Percentiles rank a stretch among this genome's conserved stretches.
Conservation (phyloP, 495 filamentous ascomycete genomes). For the Annulohypoxylon stygium region DNA sequence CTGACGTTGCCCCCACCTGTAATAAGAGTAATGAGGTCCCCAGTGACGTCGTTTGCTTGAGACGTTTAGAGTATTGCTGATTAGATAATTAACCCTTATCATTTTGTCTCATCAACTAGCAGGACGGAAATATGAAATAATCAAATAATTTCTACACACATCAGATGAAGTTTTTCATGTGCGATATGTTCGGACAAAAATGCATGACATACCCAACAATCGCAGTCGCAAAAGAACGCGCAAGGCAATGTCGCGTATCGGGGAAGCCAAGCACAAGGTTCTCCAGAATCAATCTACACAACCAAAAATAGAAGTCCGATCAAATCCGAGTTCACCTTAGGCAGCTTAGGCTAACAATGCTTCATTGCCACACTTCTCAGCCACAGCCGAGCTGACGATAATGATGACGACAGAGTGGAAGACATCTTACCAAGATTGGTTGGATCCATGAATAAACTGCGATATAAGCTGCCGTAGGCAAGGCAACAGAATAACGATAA, state of each 20-base stretch:
- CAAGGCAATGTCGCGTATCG: conserved; percentile 31
- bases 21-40: conserved; percentile 22
- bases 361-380: conserved; percentile 39
- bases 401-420: conserved; percentile 18
- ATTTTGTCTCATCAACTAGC: background rate
- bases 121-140: background rate
- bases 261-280: conserved; percentile 26
- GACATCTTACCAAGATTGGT: background rate
- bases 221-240: conserved; percentile 15
- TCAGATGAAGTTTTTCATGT: background rate
- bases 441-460: background rate
- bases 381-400: conserved; percentile 45
- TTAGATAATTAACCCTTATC: conserved; percentile 12
- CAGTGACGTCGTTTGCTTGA: conserved; percentile 44
- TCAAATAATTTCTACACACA: conserved; percentile 15
- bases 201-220: background rate
- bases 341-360: conserved; percentile 17
- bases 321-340: conserved; percentile 14
- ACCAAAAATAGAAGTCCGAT: conserved; percentile 41
- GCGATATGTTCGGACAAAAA: conserved; percentile 1
- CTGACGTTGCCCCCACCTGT: conserved; percentile 25
- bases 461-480: background rate
- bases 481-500: conserved; percentile 25
- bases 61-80: background rate
- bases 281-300: conserved; percentile 26